phyloP scores from a whole-genome alignment of 192 early-diverging fungal species.

The Phycomyces blakesleeanus region DNA sequence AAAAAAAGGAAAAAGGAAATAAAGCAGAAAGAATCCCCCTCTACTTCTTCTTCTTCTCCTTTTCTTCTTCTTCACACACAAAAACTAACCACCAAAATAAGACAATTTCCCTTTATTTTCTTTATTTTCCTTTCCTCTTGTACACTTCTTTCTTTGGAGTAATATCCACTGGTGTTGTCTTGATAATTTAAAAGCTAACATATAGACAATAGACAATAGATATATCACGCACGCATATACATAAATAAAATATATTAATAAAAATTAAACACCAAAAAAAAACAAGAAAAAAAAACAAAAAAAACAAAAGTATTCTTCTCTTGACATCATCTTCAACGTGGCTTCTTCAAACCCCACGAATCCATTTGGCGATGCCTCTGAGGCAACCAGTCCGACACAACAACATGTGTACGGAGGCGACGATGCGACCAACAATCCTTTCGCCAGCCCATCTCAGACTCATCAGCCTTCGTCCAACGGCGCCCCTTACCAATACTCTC shows the following conservation, averaged over 20 bases:
- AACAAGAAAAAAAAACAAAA: too few relatives aligned
- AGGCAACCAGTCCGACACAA: not conserved
- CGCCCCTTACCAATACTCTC: not conserved
- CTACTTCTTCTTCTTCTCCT: not conserved
- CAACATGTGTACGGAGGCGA: not conserved
- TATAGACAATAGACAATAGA: too few relatives aligned
- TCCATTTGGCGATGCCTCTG: constrained; percentile 4
- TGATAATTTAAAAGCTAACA: constrained; percentile 15
- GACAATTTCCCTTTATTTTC: not conserved
- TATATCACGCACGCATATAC: too few relatives aligned
- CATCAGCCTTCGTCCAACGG: not conserved
- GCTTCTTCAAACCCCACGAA: not conserved
- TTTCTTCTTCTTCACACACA: not conserved
- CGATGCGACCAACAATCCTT: not conserved
- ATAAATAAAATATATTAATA: too few relatives aligned
- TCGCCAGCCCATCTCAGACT: not conserved
- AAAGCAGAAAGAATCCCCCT: not conserved
- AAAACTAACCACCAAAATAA: not conserved
- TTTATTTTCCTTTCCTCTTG: not conserved
- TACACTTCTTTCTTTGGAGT: not conserved
- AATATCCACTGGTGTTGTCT: not conserved
- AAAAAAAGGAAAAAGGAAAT: too few relatives aligned
- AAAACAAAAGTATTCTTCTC: too few relatives aligned
- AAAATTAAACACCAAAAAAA: too few relatives aligned
- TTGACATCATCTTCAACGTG: constrained; percentile 21